These are phyloP conservation scores for Nitzschia sp. DNA, from an alignment of 108 stramenopile genomes.

Conservation along the genomic window DNA sequence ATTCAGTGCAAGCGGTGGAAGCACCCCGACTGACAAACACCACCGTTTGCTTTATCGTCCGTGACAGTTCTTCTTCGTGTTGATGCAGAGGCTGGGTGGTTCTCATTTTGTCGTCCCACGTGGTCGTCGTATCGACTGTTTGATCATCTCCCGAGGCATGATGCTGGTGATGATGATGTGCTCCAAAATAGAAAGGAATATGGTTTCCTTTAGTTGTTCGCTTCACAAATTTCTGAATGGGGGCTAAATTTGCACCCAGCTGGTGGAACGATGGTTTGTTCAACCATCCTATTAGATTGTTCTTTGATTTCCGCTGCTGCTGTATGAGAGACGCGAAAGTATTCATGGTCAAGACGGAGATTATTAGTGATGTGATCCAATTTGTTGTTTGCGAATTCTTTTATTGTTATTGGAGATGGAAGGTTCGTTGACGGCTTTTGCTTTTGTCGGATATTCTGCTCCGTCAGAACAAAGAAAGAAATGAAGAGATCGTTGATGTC, in stretches of 20 bases:
- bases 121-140: conserved; percentile 6
- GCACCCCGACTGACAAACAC: background rate
- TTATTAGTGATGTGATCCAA: too few species aligned
- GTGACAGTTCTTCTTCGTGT: background rate
- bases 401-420: too few species aligned
- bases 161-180: background rate
- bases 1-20: too few species aligned
- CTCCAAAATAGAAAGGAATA: background rate
- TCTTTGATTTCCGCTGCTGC: background rate
- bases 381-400: too few species aligned
- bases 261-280: background rate
- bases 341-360: conserved; percentile 2
- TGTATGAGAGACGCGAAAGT: background rate
- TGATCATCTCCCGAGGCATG: conserved; percentile 3
- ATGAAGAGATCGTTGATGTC: too few species aligned
- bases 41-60: background rate
- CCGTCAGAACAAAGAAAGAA: too few species aligned
- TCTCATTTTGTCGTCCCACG: conserved; percentile 3
- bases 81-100: background rate
- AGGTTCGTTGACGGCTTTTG: too few species aligned
- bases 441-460: too few species aligned
- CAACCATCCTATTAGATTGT: background rate
- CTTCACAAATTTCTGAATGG: background rate
- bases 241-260: conserved; percentile 2
- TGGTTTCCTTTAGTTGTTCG: background rate